These are phyloP conservation scores for Sequoiadendron giganteum DNA, from an alignment of 75 land plant genomes.

Conservation along the genomic window DNA sequence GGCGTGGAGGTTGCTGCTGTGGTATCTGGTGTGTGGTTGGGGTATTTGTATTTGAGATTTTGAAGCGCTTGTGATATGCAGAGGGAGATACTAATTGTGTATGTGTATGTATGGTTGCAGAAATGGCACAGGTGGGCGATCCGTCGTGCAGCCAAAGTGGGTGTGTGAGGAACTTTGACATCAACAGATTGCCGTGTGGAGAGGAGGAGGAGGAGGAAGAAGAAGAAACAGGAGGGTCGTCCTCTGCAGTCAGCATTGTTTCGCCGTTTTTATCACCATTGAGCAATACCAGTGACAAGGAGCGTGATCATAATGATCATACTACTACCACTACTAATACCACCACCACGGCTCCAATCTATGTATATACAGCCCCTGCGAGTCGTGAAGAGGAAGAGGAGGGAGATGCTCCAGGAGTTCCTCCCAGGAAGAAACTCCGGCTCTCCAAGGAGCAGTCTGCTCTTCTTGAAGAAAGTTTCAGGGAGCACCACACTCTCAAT, in stretches of 20 bases:
- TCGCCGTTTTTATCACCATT: background rate
- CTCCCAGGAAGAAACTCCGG: constrained; percentile 73
- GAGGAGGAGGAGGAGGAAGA: constrained; percentile 19
- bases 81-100: background rate
- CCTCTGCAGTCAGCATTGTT: constrained; percentile 12
- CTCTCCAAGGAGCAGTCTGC: constrained; percentile 80
- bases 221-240: constrained; percentile 23
- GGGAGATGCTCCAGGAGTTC: constrained; percentile 25
- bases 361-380: constrained; percentile 1
- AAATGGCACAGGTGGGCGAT: constrained; percentile 2
- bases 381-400: constrained; percentile 39
- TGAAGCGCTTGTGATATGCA: background rate
- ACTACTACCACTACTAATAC: no score
- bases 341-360: background rate
- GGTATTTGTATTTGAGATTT: background rate
- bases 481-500: constrained; percentile 83
- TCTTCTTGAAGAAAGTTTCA: constrained; percentile 80
- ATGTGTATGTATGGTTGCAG: constrained; percentile 7
- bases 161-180: constrained; percentile 23
- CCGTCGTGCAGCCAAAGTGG: constrained; percentile 10
- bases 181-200: constrained; percentile 32
- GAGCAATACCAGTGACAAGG: background rate
- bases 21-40: background rate
- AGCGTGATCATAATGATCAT: background rate
- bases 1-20: background rate